Conservation (phyloP, 176 grass and related monocot genomes). For the Areca catechu region DNA sequence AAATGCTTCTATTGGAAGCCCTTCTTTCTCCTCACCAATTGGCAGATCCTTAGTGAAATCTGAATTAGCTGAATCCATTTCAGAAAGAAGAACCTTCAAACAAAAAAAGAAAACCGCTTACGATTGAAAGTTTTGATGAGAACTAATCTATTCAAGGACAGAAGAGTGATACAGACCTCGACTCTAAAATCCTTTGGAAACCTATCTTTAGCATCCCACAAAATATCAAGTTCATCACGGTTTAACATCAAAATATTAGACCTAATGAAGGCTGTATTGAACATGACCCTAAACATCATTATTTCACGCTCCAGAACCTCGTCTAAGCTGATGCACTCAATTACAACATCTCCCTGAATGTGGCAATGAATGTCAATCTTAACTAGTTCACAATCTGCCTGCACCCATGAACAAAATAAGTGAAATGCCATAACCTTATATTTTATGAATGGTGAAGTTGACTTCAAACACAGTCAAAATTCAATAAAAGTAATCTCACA, state of each 20-base stretch:
- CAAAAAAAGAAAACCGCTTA: constrained; percentile 19
- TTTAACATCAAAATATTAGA: constrained; percentile 98
- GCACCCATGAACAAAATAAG: constrained; percentile 19
- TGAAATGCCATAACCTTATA: neutral
- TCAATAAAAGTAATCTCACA: no score
- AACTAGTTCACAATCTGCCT: constrained; percentile 89
- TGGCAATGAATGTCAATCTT: constrained; percentile 96
- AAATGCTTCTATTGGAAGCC: constrained; percentile 90
- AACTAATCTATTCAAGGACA: no score
- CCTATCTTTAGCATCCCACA: constrained; percentile 91
- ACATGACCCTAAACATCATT: constrained; percentile 99
- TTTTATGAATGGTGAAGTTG: no score
- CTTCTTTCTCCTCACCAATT: constrained; percentile 70
- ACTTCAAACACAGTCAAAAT: no score
- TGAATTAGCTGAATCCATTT: constrained; percentile 69
- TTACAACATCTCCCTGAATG: constrained; percentile 96
- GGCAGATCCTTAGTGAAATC: constrained; percentile 38
- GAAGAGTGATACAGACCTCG: constrained; percentile 42
- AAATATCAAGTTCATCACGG: constrained; percentile 81
- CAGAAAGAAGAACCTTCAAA: constrained; percentile 72
- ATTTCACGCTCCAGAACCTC: constrained; percentile 55
- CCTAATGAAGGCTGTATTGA: constrained; percentile 92
- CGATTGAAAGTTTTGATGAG: no score
- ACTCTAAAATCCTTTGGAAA: constrained; percentile 84
- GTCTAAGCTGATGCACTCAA: constrained; percentile 91